Evolutionary conservation across 2,329 filamentous ascomycete species (phyloP).

Genomic region (Alternaria rosae): DNA sequence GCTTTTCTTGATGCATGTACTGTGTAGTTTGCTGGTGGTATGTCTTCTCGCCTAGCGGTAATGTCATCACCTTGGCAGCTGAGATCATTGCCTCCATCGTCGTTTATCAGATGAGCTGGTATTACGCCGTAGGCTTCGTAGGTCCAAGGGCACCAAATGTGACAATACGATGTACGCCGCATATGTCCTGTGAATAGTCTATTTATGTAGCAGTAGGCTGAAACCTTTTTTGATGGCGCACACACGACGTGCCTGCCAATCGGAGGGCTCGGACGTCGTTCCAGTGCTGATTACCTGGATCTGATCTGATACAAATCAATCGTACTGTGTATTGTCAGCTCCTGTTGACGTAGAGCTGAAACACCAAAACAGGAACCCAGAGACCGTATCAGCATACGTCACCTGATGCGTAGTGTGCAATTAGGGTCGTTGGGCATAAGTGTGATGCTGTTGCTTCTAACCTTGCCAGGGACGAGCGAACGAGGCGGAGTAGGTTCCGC

Average conservation of each 20-base stretch:
- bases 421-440: neutral
- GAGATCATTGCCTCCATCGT: neutral
- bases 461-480: neutral
- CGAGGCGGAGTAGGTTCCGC: conserved; percentile 10
- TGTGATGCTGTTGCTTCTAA: neutral
- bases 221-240: neutral
- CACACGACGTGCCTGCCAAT: conserved; percentile 1
- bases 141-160: neutral
- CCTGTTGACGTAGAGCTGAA: neutral
- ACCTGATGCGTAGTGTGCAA: neutral
- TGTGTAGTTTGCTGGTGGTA: neutral
- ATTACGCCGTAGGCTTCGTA: neutral
- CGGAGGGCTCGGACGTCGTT: neutral
- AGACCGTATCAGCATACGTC: neutral
- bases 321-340: neutral
- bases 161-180: neutral
- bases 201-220: neutral
- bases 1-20: neutral
- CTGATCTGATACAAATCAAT: neutral
- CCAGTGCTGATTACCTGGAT: neutral
- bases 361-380: neutral
- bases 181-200: neutral
- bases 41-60: neutral
- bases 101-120: neutral
- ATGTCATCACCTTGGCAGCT: neutral